These are phyloP conservation scores for Starmerella vaccinii DNA, from an alignment of 805 yeast genomes.

Conservation along the genomic window DNA sequence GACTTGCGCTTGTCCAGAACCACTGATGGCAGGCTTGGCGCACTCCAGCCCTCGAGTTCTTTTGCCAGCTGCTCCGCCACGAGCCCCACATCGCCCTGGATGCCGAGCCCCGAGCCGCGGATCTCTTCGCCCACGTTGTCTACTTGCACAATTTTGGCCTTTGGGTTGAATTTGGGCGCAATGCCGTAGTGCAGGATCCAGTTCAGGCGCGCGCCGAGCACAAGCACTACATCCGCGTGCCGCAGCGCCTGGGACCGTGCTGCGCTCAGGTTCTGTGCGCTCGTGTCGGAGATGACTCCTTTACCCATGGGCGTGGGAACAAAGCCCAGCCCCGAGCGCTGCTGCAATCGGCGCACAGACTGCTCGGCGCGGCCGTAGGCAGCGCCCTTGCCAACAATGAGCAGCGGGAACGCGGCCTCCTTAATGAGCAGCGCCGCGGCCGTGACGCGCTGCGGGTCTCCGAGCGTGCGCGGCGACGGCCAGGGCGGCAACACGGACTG, in stretches of 20 bases:
- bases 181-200: slow-evolving; percentile 67
- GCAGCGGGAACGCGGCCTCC: slow-evolving; percentile 39
- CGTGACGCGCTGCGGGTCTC: slow-evolving; percentile 32
- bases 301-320: slow-evolving; percentile 74
- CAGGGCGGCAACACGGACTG: slow-evolving; percentile 23
- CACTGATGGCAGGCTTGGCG: slow-evolving; percentile 29
- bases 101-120: slow-evolving; percentile 41
- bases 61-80: slow-evolving; percentile 33
- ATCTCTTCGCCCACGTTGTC: slow-evolving; percentile 46
- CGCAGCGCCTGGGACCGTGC: slow-evolving; percentile 53
- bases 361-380: slow-evolving; percentile 39
- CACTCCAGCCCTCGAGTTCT: slow-evolving; percentile 31
- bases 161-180: slow-evolving; percentile 40
- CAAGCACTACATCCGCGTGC: slow-evolving; percentile 47
- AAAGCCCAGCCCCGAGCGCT: slow-evolving; percentile 41
- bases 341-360: slow-evolving; percentile 36
- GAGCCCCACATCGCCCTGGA: slow-evolving; percentile 47
- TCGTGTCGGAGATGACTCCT: slow-evolving; percentile 50
- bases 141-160: slow-evolving; percentile 46
- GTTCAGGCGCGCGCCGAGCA: slow-evolving; percentile 58
- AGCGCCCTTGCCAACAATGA: slow-evolving; percentile 60
- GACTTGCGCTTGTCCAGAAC: slow-evolving; percentile 26
- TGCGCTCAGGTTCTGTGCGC: slow-evolving; percentile 44
- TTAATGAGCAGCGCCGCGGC: slow-evolving; percentile 33
- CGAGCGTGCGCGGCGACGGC: slow-evolving; percentile 33